Evolutionary conservation across 1,284 basidiomycete species (phyloP).

Genomic region (Malassezia caprae): DNA sequence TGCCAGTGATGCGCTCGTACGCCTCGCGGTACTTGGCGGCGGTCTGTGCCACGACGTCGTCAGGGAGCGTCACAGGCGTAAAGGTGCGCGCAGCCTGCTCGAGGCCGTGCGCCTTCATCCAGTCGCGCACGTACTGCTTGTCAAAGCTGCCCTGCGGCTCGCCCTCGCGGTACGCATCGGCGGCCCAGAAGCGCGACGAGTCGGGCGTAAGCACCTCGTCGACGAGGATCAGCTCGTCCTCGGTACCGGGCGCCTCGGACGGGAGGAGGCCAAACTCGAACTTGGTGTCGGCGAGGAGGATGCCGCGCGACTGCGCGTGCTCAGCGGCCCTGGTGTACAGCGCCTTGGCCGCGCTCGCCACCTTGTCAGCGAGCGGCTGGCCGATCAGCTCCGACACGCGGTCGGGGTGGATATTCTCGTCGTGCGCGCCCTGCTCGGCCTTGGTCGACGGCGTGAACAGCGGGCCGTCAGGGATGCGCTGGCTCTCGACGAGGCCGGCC

Average conservation of each 20-base stretch:
- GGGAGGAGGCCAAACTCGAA: conserved; percentile 68
- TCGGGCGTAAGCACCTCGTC: conserved; percentile 96
- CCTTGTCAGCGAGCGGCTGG: conserved; percentile 55
- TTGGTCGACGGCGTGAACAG: conserved; percentile 96
- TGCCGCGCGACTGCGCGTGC: conserved; percentile 65
- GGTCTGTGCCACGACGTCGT: conserved; percentile 37
- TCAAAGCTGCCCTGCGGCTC: conserved; percentile 79
- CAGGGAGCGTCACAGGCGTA: conserved; percentile 32
- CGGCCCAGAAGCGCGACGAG: conserved; percentile 92
- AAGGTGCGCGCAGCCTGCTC: conserved; percentile 32
- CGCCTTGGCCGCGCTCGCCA: conserved; percentile 58
- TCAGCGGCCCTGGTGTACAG: conserved; percentile 69
- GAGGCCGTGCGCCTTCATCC: conserved; percentile 51
- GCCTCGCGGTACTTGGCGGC: conserved; percentile 43
- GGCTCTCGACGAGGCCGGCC: conserved; percentile 70
- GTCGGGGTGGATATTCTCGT: conserved; percentile 93
- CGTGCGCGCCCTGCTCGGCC: conserved; percentile 84
- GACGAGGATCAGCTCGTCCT: conserved; percentile 63
- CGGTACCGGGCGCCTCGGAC: conserved; percentile 2
- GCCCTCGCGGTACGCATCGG: conserved; percentile 64
- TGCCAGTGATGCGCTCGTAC: conserved; percentile 36
- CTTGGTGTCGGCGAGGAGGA: conserved; percentile 92
- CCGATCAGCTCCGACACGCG: conserved; percentile 50
- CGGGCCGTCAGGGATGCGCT: conserved; percentile 55
- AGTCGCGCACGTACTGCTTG: conserved; percentile 91